Evolutionary conservation across 2,329 filamentous ascomycete species (phyloP), one percentile per base, ranked within the genome.

Genomic region (Ascochyta pisi): DNA sequence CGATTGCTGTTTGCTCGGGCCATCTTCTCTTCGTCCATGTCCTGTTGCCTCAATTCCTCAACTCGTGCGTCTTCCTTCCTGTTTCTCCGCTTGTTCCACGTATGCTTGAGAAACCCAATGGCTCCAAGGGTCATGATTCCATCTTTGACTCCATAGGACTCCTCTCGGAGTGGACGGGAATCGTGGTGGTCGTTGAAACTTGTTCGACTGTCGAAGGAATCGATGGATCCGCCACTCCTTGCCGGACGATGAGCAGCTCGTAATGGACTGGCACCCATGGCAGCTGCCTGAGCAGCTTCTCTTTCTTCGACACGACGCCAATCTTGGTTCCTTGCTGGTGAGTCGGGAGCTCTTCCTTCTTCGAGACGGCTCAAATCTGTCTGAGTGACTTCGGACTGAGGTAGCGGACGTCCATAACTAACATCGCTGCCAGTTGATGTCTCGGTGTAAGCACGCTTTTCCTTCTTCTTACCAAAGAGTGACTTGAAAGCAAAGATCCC

Each of bases 51-150:
- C 54, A 83, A 73, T 40, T 79, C 79, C 46, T 83, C 84, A 5
- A 90, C 83, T 22, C 86, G 84, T 49, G 86, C 82, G 62, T 87
- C 81, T 51, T 88, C 84, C 51, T 73, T 86, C 72, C 62, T 84
- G 77, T 71, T 88, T 81, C 69, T 83, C 77, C 71, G 81, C 73
- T 63, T 84, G 80, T 70, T 73, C 54, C 76, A 77, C 62, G 77
- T 79, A 50, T 81, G 76, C 58, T 76, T 76, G 22, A 77, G 57
- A 46, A 75, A 79, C 6, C 75, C 77, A 6, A 71, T 60, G 1
- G 76, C 65, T 22, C 77, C 77, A 37, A 77, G 64, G 2, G 71
- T 81, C 71, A 64, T 86, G 76, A 73, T 86, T 81, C 63, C 77
- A 41, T 80, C 71, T 35, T 77, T 70, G 2, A 80, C 54, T 5